Conservation (phyloP, 169 alveolate genomes). For the Eimeria zaria region DNA sequence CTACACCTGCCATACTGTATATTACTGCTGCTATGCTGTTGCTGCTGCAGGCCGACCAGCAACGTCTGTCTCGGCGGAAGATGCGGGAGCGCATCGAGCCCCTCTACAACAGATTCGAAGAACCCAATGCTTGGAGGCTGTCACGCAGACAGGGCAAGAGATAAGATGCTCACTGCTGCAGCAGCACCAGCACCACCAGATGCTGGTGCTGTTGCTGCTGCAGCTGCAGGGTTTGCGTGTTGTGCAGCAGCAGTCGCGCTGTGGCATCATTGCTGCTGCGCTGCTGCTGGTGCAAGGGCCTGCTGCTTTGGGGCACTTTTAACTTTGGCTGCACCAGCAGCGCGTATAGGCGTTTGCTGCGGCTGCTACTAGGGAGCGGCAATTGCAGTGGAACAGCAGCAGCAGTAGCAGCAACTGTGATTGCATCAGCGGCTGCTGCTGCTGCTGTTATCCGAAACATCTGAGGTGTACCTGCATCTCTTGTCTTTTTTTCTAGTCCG, state of each 20-base stretch:
- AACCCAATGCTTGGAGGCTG: constrained; percentile 99
- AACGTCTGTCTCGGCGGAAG: constrained; percentile 95
- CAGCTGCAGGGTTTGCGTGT: constrained; percentile 20
- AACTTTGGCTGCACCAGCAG: constrained; percentile 43
- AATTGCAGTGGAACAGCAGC: constrained; percentile 36
- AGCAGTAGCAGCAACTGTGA: neutral
- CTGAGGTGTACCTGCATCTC: neutral
- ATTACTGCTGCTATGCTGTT: neutral
- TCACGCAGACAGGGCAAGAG: constrained; percentile 97
- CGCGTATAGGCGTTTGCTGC: neutral
- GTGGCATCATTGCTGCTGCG: neutral
- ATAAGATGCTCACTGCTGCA: neutral
- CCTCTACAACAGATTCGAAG: constrained; percentile 97
- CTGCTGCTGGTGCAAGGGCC: neutral
- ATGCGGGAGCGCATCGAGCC: constrained; percentile 98
- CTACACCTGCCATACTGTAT: too few species aligned
- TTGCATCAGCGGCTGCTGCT: constrained; percentile 18
- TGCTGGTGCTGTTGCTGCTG: neutral
- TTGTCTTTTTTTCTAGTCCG: neutral
- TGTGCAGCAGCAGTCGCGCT: constrained; percentile 25
- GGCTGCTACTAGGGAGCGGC: constrained; percentile 27
- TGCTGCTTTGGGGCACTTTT: neutral
- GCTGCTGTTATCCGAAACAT: neutral
- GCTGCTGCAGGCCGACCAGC: constrained; percentile 91
- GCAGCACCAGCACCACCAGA: neutral